Evolutionary conservation across 2,329 filamentous ascomycete genomes (phyloP), one percentile per base, ranked within the genome.

Genomic region (Drechmeria coniospora): DNA sequence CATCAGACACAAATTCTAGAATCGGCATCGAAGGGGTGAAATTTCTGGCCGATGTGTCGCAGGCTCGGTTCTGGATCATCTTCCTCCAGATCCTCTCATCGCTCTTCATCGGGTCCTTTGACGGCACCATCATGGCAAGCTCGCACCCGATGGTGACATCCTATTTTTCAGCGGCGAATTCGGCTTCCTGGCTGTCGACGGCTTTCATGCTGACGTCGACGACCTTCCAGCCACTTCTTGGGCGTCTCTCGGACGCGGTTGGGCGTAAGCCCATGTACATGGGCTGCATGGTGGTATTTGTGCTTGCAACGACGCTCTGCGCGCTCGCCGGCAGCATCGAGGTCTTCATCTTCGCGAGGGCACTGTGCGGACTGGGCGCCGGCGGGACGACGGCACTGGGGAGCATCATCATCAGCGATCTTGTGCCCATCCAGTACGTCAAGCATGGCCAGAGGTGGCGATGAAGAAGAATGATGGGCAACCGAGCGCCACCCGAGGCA

Each of bases 71-170:
- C 51, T 72, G 68, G 63, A 43, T 70, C 33, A 67, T 78, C 30
- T 79, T 78, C 43, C 37, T 51, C 5, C 65, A 65, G 26, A 58
- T 77, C 25, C 50, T 76, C 35, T 44, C 63, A 11, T 59, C 60
- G 4, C 68, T 68, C 40, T 66, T 74, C 34, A 57, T 73, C 11
- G 55, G 59, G 17, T 71, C 61, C 46, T 86, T 86, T 43, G 81
- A 87, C 54, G 65, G 68, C 8, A 86, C 79, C 3, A 66, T 87
- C 37, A 83, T 86, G 78, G 78, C 79, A 4, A 82, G 78, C 2
- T 76, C 68, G 22, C 79, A 87, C 47, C 79, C 79, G 1, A 77
- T 80, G 30, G 83, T 86, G 33, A 84, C 79, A 0, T 83, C 78
- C 1, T 72, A 84, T 47, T 87, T 87, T 50, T 57, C 73, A 34